Evolutionary conservation across 768 basidiomycete genomes (phyloP), one percentile per base, ranked within the genome.

Genomic region (Tulasnella sp.): DNA sequence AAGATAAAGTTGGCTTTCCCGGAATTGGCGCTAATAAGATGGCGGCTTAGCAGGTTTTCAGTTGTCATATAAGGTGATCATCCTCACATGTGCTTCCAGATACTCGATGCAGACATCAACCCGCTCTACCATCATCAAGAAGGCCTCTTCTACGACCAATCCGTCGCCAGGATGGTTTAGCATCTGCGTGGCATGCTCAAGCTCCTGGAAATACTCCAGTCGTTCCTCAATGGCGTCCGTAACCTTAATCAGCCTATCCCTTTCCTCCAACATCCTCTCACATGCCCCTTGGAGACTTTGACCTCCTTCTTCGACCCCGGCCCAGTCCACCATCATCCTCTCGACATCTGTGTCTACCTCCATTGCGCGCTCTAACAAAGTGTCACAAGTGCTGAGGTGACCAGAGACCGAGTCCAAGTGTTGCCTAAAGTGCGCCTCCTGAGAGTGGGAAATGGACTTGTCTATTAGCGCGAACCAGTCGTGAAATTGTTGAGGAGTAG

Each of bases 391-490:
- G 19, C 77, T 78, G 27, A 94, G 72, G 68, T 96, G 86, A 31
- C 80, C 80, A 2, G 81, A 75, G 12, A 98, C 80, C 62, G 80
- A 81, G 10, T 81, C 80, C 19, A 93, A 79, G 70, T 97, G 88
- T 0, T 83, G 82, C 24, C 90, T 79, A 69, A 96, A 97, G 68
- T 92, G 85, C 4, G 90, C 82, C 66, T 97, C 94, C 67, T 98
- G 94, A 60, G 87, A 87, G 66, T 92, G 91, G 7, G 92, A 86
- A 38, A 96, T 89, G 2, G 87, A 86, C 15, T 86, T 78, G 63
- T 96, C 92, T 54, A 99, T 83, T 42, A 87, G 76, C 2, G 89
- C 77, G 70, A 92, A 94, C 85, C 92, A 96, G 72, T 98, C 94
- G 68, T 93, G 91, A 71, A 99, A 94, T 64, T 97, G 92, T 66